A percentile compares a stretch with the other conserved stretches of the same genome.
Conservation (phyloP, 176 grass and related monocot genomes). For the Bromus sterilis region DNA sequence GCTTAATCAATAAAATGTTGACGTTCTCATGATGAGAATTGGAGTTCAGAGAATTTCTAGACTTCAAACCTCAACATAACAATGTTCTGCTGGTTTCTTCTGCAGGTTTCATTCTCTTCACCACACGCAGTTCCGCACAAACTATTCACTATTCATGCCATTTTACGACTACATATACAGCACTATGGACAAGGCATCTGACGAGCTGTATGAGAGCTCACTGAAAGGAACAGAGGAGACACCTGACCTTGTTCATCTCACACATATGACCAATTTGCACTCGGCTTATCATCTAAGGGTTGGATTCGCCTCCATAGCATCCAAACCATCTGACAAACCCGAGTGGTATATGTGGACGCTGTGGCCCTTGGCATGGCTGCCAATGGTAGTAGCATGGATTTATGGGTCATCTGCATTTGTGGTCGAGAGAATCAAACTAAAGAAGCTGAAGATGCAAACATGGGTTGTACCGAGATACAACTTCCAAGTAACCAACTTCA, state of each 20-base stretch:
- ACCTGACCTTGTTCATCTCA: slow-evolving; percentile 69
- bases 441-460: slow-evolving; percentile 68
- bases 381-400: slow-evolving; percentile 63
- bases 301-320: slow-evolving; percentile 79
- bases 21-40: neutral
- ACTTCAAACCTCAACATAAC: neutral
- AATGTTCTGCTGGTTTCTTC: neutral
- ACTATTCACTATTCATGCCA: slow-evolving; percentile 93
- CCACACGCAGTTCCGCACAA: slow-evolving; percentile 93
- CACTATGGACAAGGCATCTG: slow-evolving; percentile 80
- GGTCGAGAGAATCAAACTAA: slow-evolving; percentile 62
- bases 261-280: slow-evolving; percentile 66
- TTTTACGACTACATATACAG: slow-evolving; percentile 92
- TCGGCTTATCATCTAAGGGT: slow-evolving; percentile 73
- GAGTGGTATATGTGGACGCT: slow-evolving; percentile 57
- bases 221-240: slow-evolving; percentile 64
- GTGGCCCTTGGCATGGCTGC: slow-evolving; percentile 55
- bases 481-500: slow-evolving; percentile 60
- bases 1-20: neutral
- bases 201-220: slow-evolving; percentile 62
- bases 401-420: slow-evolving; percentile 68
- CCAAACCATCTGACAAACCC: slow-evolving; percentile 45
- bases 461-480: slow-evolving; percentile 87
- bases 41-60: neutral
- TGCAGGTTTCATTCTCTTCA: slow-evolving; percentile 91